phyloP scores from a whole-genome alignment of 2,329 filamentous ascomycete genomes.

The Aspergillus intermedius region DNA sequence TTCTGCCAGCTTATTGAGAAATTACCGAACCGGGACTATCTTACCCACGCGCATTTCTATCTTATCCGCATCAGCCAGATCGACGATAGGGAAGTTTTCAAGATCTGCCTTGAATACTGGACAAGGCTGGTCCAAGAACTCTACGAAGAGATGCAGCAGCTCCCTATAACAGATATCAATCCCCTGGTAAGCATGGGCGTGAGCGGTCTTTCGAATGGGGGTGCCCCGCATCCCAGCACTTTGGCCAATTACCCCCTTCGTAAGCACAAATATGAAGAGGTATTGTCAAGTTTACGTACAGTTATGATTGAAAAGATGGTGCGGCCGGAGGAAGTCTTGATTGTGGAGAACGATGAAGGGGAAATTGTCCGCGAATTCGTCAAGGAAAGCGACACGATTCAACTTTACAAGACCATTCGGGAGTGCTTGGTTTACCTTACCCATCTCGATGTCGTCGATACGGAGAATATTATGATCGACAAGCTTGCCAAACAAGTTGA shows the following conservation, averaged over 20 bases:
- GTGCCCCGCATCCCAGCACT: conserved; percentile 76
- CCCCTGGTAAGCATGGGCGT: conserved; percentile 75
- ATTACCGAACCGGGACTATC: conserved; percentile 87
- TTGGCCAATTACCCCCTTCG: conserved; percentile 85
- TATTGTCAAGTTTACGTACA: conserved; percentile 84
- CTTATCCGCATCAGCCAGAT: conserved; percentile 98
- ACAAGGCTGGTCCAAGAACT: conserved; percentile 95
- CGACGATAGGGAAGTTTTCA: conserved; percentile 98
- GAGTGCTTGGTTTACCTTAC: conserved; percentile 97
- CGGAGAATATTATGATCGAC: conserved; percentile 98
- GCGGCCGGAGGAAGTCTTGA: conserved; percentile 89
- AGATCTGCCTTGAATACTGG: conserved; percentile 99
- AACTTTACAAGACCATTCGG: conserved; percentile 97
- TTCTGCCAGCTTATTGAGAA: conserved; percentile 74
- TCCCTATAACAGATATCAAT: conserved; percentile 89
- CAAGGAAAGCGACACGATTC: conserved; percentile 98
- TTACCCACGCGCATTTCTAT: conserved; percentile 95
- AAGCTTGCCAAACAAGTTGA: conserved; percentile 95
- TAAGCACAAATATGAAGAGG: conserved; percentile 96
- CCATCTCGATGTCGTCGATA: conserved; percentile 94
- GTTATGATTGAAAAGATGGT: conserved; percentile 99
- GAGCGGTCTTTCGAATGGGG: conserved; percentile 64
- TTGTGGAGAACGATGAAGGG: conserved; percentile 99
- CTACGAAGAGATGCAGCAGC: conserved; percentile 97
- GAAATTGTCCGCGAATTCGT: conserved; percentile 99